phyloP scores from a whole-genome alignment of 805 yeast species.

The Clavispora asparagi region DNA sequence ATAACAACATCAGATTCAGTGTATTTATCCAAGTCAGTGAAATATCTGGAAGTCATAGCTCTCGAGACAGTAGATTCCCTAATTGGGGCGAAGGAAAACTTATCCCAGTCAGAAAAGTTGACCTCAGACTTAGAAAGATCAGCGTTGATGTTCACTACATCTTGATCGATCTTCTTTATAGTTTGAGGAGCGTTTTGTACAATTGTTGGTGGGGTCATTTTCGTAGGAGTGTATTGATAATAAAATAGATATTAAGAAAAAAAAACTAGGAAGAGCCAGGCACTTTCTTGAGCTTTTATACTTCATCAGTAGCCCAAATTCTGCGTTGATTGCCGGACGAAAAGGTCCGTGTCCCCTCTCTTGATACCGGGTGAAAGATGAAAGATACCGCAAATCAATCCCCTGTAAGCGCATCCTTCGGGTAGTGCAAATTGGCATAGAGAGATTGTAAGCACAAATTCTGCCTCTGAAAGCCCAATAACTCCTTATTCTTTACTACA shows the following conservation, averaged over 20 bases:
- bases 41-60: constrained; percentile 75
- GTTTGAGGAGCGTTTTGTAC: constrained; percentile 18
- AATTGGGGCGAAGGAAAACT: constrained; percentile 64
- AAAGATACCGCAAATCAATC: constrained; percentile 4
- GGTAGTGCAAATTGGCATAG: background rate
- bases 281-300: background rate
- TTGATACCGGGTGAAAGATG: too few relatives aligned
- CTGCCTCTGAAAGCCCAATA: too few relatives aligned
- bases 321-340: background rate
- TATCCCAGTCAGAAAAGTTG: constrained; percentile 56
- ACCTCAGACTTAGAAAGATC: constrained; percentile 20
- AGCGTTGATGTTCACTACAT: constrained; percentile 7
- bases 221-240: constrained; percentile 5
- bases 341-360: background rate
- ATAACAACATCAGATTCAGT: constrained; percentile 72
- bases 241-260: constrained; percentile 1
- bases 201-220: constrained; percentile 33
- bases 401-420: constrained; percentile 7
- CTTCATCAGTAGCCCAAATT: background rate
- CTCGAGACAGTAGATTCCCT: constrained; percentile 75
- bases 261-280: too few relatives aligned
- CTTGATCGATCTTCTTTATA: background rate
- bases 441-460: background rate
- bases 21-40: constrained; percentile 65
- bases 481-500: too few relatives aligned